phyloP scores from a whole-genome alignment of 495 filamentous ascomycete genomes.

The Lentithecium fluviatile region DNA sequence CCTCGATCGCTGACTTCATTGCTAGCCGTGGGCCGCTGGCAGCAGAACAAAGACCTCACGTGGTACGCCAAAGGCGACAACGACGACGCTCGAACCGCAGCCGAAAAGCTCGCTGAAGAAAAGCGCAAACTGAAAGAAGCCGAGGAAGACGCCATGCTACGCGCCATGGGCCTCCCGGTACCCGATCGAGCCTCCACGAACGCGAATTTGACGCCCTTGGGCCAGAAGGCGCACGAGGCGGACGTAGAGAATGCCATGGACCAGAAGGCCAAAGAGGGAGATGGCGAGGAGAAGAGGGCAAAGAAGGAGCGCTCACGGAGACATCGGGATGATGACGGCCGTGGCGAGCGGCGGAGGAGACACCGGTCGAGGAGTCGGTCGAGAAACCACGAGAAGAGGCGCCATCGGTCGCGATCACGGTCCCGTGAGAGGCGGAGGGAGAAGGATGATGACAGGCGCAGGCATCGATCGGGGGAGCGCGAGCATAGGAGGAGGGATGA shows the following conservation, averaged over 20 bases:
- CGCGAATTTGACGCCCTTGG: slow-evolving; percentile 41
- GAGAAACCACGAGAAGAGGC: slow-evolving; percentile 13
- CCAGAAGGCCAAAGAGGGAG: slow-evolving; percentile 33
- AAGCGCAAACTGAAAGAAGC: slow-evolving; percentile 81
- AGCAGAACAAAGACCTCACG: slow-evolving; percentile 76
- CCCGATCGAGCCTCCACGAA: slow-evolving; percentile 41
- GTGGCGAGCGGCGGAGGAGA: background rate
- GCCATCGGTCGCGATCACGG: slow-evolving; percentile 18
- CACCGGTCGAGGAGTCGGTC: slow-evolving; percentile 1
- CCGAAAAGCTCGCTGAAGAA: slow-evolving; percentile 73
- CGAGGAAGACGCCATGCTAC: slow-evolving; percentile 84
- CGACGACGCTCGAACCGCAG: slow-evolving; percentile 37
- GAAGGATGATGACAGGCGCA: slow-evolving; percentile 12
- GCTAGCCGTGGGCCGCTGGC: slow-evolving; percentile 89
- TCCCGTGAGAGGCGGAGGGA: slow-evolving; percentile 1
- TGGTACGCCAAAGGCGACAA: slow-evolving; percentile 83
- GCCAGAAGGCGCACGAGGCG: slow-evolving; percentile 32
- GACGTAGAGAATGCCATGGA: slow-evolving; percentile 39
- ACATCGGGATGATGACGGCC: background rate
- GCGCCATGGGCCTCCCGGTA: slow-evolving; percentile 75
- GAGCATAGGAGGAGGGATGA: slow-evolving; percentile 21
- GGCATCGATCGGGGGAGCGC: slow-evolving; percentile 20
- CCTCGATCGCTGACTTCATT: slow-evolving; percentile 1
- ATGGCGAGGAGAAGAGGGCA: slow-evolving; percentile 25
- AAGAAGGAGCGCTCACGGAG: slow-evolving; percentile 24